Percentiles rank a stretch among this genome's conserved stretches.
Conservation (phyloP, 139 green algal genomes). For the Parachlorella kessleri region DNA sequence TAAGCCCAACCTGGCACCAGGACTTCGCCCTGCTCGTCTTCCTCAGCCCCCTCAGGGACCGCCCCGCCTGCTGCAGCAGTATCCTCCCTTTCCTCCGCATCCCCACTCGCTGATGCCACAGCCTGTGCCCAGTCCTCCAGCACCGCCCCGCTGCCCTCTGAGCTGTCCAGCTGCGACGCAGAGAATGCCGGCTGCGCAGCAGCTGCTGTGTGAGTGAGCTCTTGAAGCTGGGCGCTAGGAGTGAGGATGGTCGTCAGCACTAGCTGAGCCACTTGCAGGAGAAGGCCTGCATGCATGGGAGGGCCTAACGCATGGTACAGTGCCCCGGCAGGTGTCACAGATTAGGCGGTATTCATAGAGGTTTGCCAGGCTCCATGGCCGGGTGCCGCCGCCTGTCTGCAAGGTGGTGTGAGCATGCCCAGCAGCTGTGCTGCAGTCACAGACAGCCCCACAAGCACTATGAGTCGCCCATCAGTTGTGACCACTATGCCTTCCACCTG, state of each 20-base stretch:
- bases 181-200: background rate
- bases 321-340: no score
- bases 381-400: no score
- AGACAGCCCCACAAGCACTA: no score
- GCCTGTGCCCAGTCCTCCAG: slow-evolving; percentile 34
- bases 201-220: no score
- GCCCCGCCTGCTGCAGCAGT: background rate
- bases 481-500: background rate
- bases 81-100: background rate
- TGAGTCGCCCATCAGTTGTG: no score
- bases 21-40: slow-evolving; percentile 4
- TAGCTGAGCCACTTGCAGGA: slow-evolving; percentile 3
- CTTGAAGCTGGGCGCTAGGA: background rate
- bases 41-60: background rate
- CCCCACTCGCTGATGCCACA: slow-evolving; percentile 8
- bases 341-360: no score
- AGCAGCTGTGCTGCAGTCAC: no score
- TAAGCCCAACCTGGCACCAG: slow-evolving; percentile 7
- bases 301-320: no score
- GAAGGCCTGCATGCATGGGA: background rate
- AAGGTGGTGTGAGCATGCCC: no score
- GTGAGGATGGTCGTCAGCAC: slow-evolving; percentile 23
- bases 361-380: no score
- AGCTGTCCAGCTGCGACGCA: background rate
- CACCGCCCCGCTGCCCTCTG: slow-evolving; percentile 5